Conservation (phyloP, 805 yeast species). For the Hanseniaspora lachancei region DNA sequence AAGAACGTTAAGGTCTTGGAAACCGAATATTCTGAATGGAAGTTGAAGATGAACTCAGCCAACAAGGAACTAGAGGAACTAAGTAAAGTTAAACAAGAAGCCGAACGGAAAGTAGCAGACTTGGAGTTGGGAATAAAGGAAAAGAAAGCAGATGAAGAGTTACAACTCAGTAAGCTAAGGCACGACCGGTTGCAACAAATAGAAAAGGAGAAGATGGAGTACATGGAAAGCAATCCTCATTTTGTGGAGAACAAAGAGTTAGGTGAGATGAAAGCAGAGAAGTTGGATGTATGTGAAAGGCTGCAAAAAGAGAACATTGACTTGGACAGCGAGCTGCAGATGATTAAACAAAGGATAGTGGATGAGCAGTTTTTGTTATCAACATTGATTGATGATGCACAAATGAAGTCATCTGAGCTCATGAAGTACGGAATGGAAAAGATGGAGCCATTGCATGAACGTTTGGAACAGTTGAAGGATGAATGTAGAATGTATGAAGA, state of each 20-base stretch:
- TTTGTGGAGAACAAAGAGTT: neutral
- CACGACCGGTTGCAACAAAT: constrained; percentile 14
- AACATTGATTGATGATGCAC: constrained; percentile 5
- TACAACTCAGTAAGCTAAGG: constrained; percentile 8
- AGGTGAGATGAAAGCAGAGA: neutral
- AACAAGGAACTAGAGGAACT: constrained; percentile 19
- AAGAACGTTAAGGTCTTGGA: neutral
- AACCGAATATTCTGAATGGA: neutral
- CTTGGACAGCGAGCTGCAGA: neutral
- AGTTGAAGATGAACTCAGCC: neutral
- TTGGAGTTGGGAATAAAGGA: constrained; percentile 19
- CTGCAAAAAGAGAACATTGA: neutral
- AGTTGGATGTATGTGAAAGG: neutral
- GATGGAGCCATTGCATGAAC: constrained; percentile 3
- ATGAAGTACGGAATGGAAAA: constrained; percentile 8
- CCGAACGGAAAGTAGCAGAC: constrained; percentile 16
- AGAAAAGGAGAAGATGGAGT: neutral
- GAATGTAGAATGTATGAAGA: neutral
- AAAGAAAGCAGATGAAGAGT: constrained; percentile 16
- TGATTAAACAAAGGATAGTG: constrained; percentile 2
- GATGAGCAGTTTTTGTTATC: constrained; percentile 12
- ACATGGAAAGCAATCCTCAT: neutral
- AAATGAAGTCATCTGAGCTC: constrained; percentile 6
- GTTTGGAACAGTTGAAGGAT: neutral
- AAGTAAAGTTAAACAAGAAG: constrained; percentile 13